Base-by-base conservation (phyloP, 768 basidiomycete species). In the Suillus spraguei region DNA sequence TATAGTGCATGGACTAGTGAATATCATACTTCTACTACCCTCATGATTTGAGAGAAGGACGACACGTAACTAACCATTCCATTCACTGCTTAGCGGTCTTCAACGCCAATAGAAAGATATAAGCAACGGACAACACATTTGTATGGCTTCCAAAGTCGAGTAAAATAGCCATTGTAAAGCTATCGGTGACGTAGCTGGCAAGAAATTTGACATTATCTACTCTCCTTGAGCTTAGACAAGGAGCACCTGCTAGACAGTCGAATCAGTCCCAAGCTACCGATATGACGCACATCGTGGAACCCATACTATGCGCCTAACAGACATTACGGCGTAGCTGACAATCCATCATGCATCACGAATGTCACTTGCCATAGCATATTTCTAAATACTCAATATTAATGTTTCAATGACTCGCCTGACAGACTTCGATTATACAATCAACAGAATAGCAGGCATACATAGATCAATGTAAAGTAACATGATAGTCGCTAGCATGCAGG, bases 1-100 rank as follows among this genome's bases (percentile, higher is more conserved):
- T 94, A 77, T 92, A 58, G 56, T 41, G 39, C 14, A 58, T 13
- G 56, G 24, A 32, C 17, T 20, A 41, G 2, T 5, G 10, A 58
- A 58, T 41, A 58, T 28, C 28, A 58, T 32, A 13, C 28, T 41
- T 39, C 24, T 41, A 20, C 52, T 13, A 35, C 33, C 20, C 9
- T 56, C 55, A 24, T 24, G 8, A 24, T 39, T 16, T 16, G 20
- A 39, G 38, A 17, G n/a, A n/a, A n/a, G 5, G 17, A 39, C 28
- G 24, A 10, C 16, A 56, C 2, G 24, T 24, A 5, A 39, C 52
- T 33, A 7, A 33, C 16, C 22, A 9, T n/a, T n/a, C n/a, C n/a
- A n/a, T 38, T 24, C 9, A 39, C 22, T 39, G 38, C 13, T 0
- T 38, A 24, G 5, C 4, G 9, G 8, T 56, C 7, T 16, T 56